Base-by-base conservation (phyloP, 2,329 filamentous ascomycete species). In the Colletotrichum sp. region DNA sequence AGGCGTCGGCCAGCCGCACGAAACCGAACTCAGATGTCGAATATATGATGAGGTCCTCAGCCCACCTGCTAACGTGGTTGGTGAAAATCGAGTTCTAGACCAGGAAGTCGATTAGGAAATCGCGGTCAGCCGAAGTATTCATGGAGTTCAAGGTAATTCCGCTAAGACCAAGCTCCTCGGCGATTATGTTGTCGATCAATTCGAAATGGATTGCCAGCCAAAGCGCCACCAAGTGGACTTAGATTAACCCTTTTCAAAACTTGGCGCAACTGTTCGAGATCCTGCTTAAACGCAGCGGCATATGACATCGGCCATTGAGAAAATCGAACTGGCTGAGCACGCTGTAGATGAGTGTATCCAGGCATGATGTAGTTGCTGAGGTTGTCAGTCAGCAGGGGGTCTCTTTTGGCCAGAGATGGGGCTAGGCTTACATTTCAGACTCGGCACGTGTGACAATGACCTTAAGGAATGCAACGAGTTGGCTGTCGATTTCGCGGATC, bases 81-180 rank as follows among this genome's bases (percentile, higher is more conserved):
- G 93, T 94, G 76, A 95, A 87, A 76, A 91, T 91, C 27, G 89
- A 88, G 16, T 90, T 90, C 92, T 93, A 95, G 80, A 92, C 90
- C 82, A 95, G 89, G 4, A 90, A 91, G 83, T 95, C 93, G 76
- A 93, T 88, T 7, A 94, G 89, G 76, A 94, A 95, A 79, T 95
- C 93, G 15, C 93, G 89, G 80, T 95, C 93, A 12, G 86, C 92
- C 9, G 93, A 92, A 38, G 90, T 91, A 57, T 90, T 89, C 88
- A 95, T 91, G 5, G 90, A 93, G 86, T 95, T 95, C 83, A 89
- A 89, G 66, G 92, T 86, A 5, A 95, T 84, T 1, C 90, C 91
- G 3, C 91, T 89, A 77, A 95, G 95, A 16, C 93, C 93, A 7
- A 95, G 88, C 83, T 95, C 93, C 80, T 89, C 86, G 36, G 80